Evolutionary conservation across 768 basidiomycete species (phyloP).

Genomic region (Lactarius sp.): DNA sequence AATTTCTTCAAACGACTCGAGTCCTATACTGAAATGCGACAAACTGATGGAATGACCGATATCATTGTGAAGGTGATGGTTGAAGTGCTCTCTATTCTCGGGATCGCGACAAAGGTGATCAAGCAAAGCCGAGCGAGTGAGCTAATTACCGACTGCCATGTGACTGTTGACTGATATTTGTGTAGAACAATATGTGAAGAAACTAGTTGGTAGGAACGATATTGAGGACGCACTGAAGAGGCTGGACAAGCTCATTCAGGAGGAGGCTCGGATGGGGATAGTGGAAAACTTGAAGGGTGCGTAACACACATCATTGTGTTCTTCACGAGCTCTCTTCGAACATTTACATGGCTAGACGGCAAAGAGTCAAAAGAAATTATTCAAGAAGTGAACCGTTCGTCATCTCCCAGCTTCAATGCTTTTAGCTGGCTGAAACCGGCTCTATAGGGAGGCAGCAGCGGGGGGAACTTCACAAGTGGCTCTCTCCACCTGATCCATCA

Average conservation of each 20-base stretch:
- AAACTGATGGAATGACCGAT: neutral
- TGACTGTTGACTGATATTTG: neutral
- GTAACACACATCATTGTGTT: neutral
- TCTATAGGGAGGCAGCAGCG: neutral
- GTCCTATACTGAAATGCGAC: neutral
- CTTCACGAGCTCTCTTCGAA: neutral
- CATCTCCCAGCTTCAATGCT: neutral
- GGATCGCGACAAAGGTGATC: neutral
- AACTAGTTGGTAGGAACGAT: neutral
- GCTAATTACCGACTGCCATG: neutral
- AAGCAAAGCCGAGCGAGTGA: neutral
- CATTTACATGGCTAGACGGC: neutral
- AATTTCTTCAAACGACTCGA: neutral
- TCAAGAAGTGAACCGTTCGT: conserved; percentile 3
- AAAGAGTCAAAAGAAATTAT: neutral
- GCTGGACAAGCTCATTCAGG: neutral
- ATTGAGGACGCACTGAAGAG: neutral
- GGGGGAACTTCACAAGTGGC: neutral
- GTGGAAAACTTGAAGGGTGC: neutral
- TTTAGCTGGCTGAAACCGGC: neutral
- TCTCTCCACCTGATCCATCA: conserved; percentile 1
- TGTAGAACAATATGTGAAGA: neutral
- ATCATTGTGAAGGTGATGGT: neutral
- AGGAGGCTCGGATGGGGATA: neutral
- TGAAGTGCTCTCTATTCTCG: too few relatives aligned